Base-by-base conservation (phyloP, 768 basidiomycete species). In the Russula lepida region DNA sequence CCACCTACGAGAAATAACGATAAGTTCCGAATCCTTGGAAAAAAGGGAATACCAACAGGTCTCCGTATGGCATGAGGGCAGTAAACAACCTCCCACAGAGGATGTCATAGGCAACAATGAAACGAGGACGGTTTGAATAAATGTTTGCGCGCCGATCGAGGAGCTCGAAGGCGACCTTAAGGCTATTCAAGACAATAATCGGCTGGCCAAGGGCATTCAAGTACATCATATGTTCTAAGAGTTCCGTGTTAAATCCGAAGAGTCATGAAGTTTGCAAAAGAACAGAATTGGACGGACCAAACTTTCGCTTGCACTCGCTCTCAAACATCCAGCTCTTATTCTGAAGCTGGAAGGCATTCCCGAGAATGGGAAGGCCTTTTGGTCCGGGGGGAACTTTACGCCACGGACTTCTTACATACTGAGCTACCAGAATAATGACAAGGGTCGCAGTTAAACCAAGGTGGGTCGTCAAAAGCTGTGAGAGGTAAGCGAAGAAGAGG, bases 91-190 rank as follows among this genome's bases (percentile, higher is more conserved):
- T 70, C 8, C 74, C 69, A 9, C 71, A 69, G 33, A 75, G 62
- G 43, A 73, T 58, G 19, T 76, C 72, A n/a, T 64, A 54, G 3
- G 64, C 69, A 11, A 75, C 67, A 44, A 74, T 71, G 35, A 66
- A 44, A 46, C 54, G 59, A 9, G 73, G 71, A 5, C 73, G 62
- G 25, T 65, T 62, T 4, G 69, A 71, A 54, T 71, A 73, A 44
- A 69, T 67, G 15, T 47, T 49, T 28, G 60, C 64, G 13, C 73
- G 71, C 41, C 73, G 72, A 28, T 77, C 74, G 13, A 78, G 67
- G 6, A 80, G 68, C 15, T 80, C 79, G 4, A 50, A 52, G 1
- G 70, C 74, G 17, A 68, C 66, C 46, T 68, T 66, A 39, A 68
- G 66, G 27, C 66, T 69, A 63, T 75, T 74, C 17, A 74, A 56